These are phyloP conservation scores for Cronartium ribicola DNA, from an alignment of 1,284 basidiomycete species.

Conservation along the genomic window DNA sequence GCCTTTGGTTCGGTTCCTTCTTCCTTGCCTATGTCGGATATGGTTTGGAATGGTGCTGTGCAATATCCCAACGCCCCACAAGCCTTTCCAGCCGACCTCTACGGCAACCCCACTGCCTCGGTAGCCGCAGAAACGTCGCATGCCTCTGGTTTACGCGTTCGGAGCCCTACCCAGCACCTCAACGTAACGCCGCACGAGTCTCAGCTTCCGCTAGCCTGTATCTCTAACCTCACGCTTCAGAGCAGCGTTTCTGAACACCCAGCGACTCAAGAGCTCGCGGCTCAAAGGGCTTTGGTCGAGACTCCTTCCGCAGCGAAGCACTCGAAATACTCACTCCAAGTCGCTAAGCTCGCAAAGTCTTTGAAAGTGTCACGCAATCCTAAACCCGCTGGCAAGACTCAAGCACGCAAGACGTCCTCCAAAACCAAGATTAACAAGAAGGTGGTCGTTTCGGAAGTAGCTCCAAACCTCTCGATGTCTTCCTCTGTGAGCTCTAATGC, in stretches of 20 bases:
- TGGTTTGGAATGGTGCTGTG: background rate
- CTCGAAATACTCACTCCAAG: background rate
- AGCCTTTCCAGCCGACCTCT: background rate
- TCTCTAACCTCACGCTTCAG: background rate
- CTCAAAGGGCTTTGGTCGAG: background rate
- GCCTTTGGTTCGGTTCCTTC: background rate
- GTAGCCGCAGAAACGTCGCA: too few species aligned
- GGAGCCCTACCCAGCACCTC: too few species aligned
- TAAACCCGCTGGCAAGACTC: constrained; percentile 3
- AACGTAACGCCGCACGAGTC: background rate
- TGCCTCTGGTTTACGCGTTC: too few species aligned
- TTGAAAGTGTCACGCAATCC: background rate
- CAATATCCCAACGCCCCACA: background rate
- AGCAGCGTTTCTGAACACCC: background rate
- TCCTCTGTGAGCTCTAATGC: background rate
- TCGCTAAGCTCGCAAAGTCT: background rate
- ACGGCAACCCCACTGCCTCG: too few species aligned
- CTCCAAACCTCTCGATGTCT: background rate
- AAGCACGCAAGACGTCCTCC: constrained; percentile 8
- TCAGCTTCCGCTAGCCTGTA: background rate
- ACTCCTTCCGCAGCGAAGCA: background rate
- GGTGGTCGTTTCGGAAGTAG: background rate
- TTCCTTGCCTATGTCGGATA: background rate
- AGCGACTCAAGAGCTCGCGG: background rate
- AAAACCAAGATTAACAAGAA: constrained; percentile 10